These are phyloP conservation scores for Haberlea rhodopensis DNA, from an alignment of 257 asterid species.

Conservation along the genomic window DNA sequence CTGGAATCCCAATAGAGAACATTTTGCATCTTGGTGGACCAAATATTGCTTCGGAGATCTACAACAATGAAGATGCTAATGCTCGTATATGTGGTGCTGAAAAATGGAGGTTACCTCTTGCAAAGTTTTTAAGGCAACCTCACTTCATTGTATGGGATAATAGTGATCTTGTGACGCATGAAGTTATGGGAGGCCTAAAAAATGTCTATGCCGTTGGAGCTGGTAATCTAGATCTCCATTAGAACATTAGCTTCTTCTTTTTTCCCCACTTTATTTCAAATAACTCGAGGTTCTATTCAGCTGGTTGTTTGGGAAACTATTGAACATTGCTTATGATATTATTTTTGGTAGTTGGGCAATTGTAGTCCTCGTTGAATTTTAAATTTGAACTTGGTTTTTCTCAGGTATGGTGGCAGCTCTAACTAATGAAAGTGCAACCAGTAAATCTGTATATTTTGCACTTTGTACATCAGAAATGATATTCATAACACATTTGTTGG, in stretches of 20 bases:
- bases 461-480: conserved; percentile 94
- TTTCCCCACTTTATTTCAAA: neutral
- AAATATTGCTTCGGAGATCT: conserved; percentile 86
- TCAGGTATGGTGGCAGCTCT: conserved; percentile 89
- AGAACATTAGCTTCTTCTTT: too few relatives aligned
- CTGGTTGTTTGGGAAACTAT: too few relatives aligned
- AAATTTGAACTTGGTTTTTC: too few relatives aligned
- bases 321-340: too few relatives aligned
- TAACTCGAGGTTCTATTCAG: too few relatives aligned
- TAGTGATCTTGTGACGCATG: conserved; percentile 82
- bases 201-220: conserved; percentile 94
- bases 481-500: conserved; percentile 75
- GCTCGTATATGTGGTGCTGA: conserved; percentile 89
- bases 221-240: too few relatives aligned
- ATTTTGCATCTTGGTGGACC: conserved; percentile 89
- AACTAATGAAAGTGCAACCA: conserved; percentile 86
- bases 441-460: conserved; percentile 95
- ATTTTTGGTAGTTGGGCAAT: too few relatives aligned
- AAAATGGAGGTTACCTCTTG: conserved; percentile 71
- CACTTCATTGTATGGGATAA: conserved; percentile 94
- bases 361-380: too few relatives aligned
- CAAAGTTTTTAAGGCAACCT: conserved; percentile 79
- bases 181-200: conserved; percentile 93
- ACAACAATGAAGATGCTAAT: conserved; percentile 83
- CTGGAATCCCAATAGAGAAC: conserved; percentile 69